These are phyloP conservation scores for Trypanosoma rangeli DNA, from an alignment of 208 protist genomes.

Conservation along the genomic window DNA sequence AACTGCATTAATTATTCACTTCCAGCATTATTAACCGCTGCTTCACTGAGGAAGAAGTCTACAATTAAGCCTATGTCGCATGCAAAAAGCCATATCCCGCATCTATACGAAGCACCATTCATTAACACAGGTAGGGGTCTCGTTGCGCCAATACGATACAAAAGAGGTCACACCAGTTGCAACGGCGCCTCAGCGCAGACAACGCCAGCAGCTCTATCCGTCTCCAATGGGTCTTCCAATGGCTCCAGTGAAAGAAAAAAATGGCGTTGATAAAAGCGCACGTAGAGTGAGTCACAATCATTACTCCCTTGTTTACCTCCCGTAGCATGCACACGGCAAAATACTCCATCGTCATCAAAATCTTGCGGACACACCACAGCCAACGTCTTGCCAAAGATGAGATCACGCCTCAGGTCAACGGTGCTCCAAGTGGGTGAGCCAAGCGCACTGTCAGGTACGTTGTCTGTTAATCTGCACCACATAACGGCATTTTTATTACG, in stretches of 20 bases:
- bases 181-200: background rate
- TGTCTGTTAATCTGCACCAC: slow-evolving; percentile 6
- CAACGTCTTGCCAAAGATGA: background rate
- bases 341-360: slow-evolving; percentile 17
- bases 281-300: background rate
- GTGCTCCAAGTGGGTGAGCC: slow-evolving; percentile 6
- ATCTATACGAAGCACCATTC: background rate
- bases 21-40: background rate
- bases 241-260: slow-evolving; percentile 20
- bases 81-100: background rate
- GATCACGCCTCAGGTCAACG: background rate
- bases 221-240: background rate
- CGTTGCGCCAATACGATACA: background rate
- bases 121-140: background rate
- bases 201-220: background rate
- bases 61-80: background rate
- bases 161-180: background rate
- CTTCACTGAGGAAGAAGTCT: background rate
- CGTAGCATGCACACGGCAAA: slow-evolving; percentile 5
- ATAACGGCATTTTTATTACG: background rate
- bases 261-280: slow-evolving; percentile 11
- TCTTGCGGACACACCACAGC: slow-evolving; percentile 14
- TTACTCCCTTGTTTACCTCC: background rate
- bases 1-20: background rate
- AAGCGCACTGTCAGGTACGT: background rate